These are phyloP conservation scores for Lachnellula arida DNA, from an alignment of 2,329 filamentous ascomycete species.

Conservation along the genomic window DNA sequence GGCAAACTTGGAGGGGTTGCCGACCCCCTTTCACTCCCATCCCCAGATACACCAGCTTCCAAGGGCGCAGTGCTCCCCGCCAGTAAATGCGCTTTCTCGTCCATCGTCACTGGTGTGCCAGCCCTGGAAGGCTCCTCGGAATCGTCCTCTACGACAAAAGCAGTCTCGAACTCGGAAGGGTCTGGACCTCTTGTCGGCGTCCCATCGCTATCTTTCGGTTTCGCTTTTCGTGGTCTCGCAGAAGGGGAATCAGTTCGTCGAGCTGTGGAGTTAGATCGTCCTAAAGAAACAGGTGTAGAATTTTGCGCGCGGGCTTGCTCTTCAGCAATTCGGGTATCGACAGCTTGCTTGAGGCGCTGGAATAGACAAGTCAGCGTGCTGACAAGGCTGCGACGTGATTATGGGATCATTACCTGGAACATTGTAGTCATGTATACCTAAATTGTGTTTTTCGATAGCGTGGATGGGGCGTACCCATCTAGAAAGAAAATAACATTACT, in stretches of 20 bases:
- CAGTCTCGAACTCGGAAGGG: conserved; percentile 80
- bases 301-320: conserved; percentile 69
- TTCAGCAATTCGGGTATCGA: conserved; percentile 84
- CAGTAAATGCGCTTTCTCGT: conserved; percentile 22
- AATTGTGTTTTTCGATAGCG: background rate
- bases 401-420: conserved; percentile 30
- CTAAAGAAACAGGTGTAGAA: conserved; percentile 39
- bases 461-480: conserved; percentile 1
- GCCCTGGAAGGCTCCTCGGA: conserved; percentile 58
- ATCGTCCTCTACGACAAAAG: conserved; percentile 85
- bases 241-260: conserved; percentile 23
- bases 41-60: conserved; percentile 28
- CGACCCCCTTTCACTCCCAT: conserved; percentile 17
- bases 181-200: conserved; percentile 50
- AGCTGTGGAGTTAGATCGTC: conserved; percentile 37
- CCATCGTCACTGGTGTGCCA: conserved; percentile 50
- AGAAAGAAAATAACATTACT: conserved; percentile 13
- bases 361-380: conserved; percentile 17
- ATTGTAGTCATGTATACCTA: conserved; percentile 24
- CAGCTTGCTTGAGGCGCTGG: conserved; percentile 72
- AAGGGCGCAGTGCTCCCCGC: conserved; percentile 22
- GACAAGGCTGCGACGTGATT: conserved; percentile 16
- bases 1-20: conserved; percentile 44
- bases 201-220: conserved; percentile 28
- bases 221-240: conserved; percentile 22